These are phyloP conservation scores for Microsporum ferrugineum DNA, from an alignment of 2,329 filamentous ascomycete species.

Conservation along the genomic window DNA sequence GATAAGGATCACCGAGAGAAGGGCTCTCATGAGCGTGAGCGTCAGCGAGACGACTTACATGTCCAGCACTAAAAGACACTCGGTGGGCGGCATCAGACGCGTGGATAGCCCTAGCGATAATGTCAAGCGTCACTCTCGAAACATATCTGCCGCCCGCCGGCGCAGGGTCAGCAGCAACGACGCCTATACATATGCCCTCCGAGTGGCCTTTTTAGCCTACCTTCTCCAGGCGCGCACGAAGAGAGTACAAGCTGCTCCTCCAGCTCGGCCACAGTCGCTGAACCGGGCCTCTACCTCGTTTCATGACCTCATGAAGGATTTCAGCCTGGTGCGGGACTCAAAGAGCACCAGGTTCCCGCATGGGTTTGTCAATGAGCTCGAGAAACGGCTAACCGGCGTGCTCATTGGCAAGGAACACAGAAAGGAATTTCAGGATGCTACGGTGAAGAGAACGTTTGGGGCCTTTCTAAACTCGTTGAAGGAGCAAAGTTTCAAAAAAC, in stretches of 20 bases:
- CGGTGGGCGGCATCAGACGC: conserved; percentile 37
- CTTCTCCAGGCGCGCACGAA: conserved; percentile 83
- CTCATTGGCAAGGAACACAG: conserved; percentile 70
- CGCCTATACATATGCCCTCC: conserved; percentile 81
- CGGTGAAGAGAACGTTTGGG: conserved; percentile 86
- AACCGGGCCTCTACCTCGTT: conserved; percentile 63
- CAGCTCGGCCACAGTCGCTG: conserved; percentile 49
- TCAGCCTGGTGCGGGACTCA: conserved; percentile 54
- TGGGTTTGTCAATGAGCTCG: conserved; percentile 57
- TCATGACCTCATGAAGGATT: conserved; percentile 80
- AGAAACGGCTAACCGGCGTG: conserved; percentile 70
- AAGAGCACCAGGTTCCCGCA: conserved; percentile 62
- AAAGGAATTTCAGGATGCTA: conserved; percentile 80
- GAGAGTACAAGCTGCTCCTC: conserved; percentile 71
- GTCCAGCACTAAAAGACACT: conserved; percentile 38
- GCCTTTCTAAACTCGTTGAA: conserved; percentile 91
- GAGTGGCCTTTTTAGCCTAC: conserved; percentile 83
- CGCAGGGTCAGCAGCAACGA: conserved; percentile 51
- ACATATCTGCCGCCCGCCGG: conserved; percentile 32
- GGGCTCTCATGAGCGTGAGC: not conserved
- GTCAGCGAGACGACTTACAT: conserved; percentile 19
- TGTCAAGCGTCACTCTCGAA: conserved; percentile 32
- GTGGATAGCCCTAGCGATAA: conserved; percentile 36
- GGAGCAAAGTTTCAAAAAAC: conserved; percentile 74
- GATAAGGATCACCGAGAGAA: not conserved